These are phyloP conservation scores for Metrosideros polymorpha DNA, from an alignment of 441 rosid genomes.

Conservation along the genomic window DNA sequence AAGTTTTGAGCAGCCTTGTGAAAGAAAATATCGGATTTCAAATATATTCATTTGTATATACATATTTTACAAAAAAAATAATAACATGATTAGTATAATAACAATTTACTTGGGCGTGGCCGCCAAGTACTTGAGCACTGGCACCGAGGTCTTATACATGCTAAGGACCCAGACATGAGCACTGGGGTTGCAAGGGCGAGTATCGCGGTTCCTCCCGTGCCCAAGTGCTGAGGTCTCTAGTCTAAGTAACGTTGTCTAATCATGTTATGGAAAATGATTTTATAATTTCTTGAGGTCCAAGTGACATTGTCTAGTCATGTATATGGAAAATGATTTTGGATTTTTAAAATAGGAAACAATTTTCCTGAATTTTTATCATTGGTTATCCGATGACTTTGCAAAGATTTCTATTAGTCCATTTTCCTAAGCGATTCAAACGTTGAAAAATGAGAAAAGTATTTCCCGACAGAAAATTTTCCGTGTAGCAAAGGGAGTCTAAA, in stretches of 20 bases:
- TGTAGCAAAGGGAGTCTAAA: neutral
- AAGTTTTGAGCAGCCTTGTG: neutral
- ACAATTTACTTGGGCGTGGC: neutral
- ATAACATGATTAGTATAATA: neutral
- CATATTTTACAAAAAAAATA: neutral
- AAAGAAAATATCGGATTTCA: neutral
- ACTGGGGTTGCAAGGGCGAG: neutral
- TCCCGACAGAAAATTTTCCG: neutral
- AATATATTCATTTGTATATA: neutral
- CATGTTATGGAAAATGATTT: neutral
- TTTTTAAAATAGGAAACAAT: neutral
- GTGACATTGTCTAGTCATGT: neutral
- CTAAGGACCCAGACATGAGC: neutral
- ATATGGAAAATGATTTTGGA: neutral
- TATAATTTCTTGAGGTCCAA: neutral
- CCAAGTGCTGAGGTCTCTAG: neutral
- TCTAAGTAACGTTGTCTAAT: neutral
- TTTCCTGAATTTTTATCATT: neutral
- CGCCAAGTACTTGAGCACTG: neutral
- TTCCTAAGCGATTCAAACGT: neutral
- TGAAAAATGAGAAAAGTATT: neutral
- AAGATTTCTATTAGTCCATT: neutral
- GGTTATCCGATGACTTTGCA: neutral
- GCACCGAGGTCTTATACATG: too few species aligned
- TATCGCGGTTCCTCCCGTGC: too few species aligned